phyloP scores from a whole-genome alignment of 2,329 filamentous ascomycete genomes.

The Aspergillus fischeri region DNA sequence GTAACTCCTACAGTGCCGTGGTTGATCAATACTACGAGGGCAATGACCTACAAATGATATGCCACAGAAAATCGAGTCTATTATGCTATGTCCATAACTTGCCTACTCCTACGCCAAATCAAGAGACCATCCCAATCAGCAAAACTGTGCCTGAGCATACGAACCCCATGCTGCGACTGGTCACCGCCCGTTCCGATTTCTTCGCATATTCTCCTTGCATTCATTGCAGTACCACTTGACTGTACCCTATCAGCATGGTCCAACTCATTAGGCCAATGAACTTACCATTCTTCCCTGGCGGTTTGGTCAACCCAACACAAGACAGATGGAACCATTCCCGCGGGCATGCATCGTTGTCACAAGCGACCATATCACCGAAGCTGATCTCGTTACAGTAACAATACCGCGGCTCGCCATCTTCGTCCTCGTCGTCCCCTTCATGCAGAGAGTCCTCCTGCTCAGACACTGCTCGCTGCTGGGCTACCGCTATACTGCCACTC shows the following conservation, averaged over 20 bases:
- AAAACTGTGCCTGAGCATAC: neutral
- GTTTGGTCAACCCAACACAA: slow-evolving; percentile 73
- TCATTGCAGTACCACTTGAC: slow-evolving; percentile 81
- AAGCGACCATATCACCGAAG: slow-evolving; percentile 81
- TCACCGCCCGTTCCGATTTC: slow-evolving; percentile 44
- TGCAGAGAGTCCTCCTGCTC: slow-evolving; percentile 43
- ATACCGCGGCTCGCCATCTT: slow-evolving; percentile 68
- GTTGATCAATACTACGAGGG: too few species aligned
- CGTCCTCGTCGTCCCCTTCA: slow-evolving; percentile 58
- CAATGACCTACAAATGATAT: neutral
- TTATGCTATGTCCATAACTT: neutral
- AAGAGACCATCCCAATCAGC: too few species aligned
- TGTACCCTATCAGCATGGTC: slow-evolving; percentile 34
- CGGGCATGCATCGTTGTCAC: slow-evolving; percentile 68
- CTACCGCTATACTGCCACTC: slow-evolving; percentile 20
- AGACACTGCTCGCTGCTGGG: slow-evolving; percentile 26
- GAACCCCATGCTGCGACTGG: neutral
- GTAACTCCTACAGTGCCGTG: neutral
- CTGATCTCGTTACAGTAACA: slow-evolving; percentile 77
- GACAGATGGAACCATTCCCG: slow-evolving; percentile 81
- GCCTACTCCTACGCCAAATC: neutral
- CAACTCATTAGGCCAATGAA: slow-evolving; percentile 20
- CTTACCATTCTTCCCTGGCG: slow-evolving; percentile 71
- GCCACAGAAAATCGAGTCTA: neutral
- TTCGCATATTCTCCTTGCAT: slow-evolving; percentile 64